phyloP scores from a whole-genome alignment of 495 filamentous ascomycete species.

The Xylaria intraflava region DNA sequence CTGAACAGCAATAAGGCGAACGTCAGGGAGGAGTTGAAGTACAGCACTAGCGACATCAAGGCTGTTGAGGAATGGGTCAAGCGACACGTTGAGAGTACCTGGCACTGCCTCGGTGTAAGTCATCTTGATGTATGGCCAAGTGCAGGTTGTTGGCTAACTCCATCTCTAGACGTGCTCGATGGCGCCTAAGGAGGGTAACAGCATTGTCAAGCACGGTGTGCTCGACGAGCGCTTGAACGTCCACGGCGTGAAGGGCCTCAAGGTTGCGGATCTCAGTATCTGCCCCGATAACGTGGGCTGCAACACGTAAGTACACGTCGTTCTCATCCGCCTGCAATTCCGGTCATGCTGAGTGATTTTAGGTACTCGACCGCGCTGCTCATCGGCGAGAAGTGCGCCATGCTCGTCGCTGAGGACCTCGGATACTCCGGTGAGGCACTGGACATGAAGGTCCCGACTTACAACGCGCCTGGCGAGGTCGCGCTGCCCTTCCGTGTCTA shows the following conservation, averaged over 20 bases:
- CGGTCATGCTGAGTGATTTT: background rate
- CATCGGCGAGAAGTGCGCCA: conserved; percentile 76
- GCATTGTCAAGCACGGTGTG: conserved; percentile 73
- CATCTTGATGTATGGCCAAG: background rate
- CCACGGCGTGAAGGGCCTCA: conserved; percentile 71
- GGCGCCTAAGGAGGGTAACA: conserved; percentile 72
- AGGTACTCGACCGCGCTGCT: conserved; percentile 64
- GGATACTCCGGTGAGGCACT: conserved; percentile 68
- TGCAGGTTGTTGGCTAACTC: background rate
- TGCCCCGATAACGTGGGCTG: conserved; percentile 79
- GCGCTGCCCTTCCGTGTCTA: conserved; percentile 26
- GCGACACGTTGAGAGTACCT: conserved; percentile 71
- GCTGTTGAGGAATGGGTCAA: conserved; percentile 73
- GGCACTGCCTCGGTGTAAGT: conserved; percentile 57
- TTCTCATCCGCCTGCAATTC: background rate
- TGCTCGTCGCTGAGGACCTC: conserved; percentile 66
- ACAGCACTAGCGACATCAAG: conserved; percentile 59
- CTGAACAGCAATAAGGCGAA: conserved; percentile 47
- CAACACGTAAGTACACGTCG: conserved; percentile 53
- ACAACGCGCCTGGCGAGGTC: conserved; percentile 52
- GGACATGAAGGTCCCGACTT: conserved; percentile 66
- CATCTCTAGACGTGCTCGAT: conserved; percentile 62
- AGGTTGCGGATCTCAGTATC: conserved; percentile 75
- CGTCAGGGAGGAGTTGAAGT: conserved; percentile 57
- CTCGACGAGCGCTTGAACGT: conserved; percentile 76